phyloP scores from a whole-genome alignment of 2,329 filamentous ascomycete species.

The Drechslerella dactyloides region DNA sequence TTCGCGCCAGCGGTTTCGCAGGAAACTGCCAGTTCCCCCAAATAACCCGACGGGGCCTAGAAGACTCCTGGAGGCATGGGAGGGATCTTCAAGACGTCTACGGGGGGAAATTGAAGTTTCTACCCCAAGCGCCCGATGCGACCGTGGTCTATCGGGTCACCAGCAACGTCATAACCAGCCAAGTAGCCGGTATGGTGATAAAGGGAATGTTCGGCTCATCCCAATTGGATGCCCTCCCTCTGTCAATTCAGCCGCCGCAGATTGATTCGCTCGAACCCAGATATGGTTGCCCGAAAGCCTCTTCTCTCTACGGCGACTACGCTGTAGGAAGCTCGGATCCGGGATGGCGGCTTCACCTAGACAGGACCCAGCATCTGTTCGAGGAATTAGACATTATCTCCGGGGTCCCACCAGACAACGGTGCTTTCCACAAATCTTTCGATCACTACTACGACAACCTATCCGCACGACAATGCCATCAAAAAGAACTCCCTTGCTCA shows the following conservation, averaged over 20 bases:
- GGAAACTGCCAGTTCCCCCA: conserved; percentile 82
- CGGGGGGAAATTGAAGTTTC: conserved; percentile 70
- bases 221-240: conserved; percentile 58
- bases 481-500: conserved; percentile 73
- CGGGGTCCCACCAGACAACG: conserved; percentile 65
- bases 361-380: conserved; percentile 65
- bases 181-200: conserved; percentile 78
- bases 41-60: conserved; percentile 73
- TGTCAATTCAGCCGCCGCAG: conserved; percentile 64
- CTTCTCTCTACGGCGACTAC: conserved; percentile 57
- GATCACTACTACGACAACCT: conserved; percentile 89
- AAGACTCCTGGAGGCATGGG: conserved; percentile 78
- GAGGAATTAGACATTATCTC: conserved; percentile 70
- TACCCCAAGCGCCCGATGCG: conserved; percentile 64
- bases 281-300: conserved; percentile 69
- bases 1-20: conserved; percentile 70
- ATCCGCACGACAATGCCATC: conserved; percentile 77
- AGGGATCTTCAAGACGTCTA: conserved; percentile 80
- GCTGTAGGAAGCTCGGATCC: conserved; percentile 61
- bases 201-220: conserved; percentile 69
- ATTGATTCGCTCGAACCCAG: conserved; percentile 77
- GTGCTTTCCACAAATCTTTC: conserved; percentile 72
- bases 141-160: conserved; percentile 73
- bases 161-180: conserved; percentile 80
- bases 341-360: conserved; percentile 71